Evolutionary conservation across 208 protist species (phyloP).

Genomic region (Crithidia expoeki): DNA sequence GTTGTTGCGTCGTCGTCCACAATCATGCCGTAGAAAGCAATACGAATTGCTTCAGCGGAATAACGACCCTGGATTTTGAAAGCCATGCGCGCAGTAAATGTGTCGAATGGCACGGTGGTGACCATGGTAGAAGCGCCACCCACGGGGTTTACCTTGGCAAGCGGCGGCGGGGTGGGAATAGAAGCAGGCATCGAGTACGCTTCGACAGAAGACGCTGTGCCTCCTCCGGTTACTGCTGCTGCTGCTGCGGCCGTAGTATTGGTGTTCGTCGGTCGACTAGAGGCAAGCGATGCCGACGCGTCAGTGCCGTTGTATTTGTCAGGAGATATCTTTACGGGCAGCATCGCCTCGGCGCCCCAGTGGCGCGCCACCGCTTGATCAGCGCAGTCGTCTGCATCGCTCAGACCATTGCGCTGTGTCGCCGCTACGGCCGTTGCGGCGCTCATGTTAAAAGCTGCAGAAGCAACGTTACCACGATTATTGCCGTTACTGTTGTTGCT

Average conservation of each 20-base stretch:
- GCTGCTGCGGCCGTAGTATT: neutral
- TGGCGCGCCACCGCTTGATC: neutral
- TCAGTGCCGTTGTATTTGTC: neutral
- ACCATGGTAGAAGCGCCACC: neutral
- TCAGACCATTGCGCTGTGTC: neutral
- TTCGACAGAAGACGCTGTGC: neutral
- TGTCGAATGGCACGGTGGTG: conserved; percentile 58
- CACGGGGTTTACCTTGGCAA: neutral
- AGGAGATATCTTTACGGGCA: neutral
- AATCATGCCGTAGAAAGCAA: conserved; percentile 63
- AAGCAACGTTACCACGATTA: no score
- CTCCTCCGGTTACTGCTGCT: neutral
- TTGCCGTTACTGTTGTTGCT: neutral
- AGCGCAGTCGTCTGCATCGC: neutral
- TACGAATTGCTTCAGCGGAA: conserved; percentile 59
- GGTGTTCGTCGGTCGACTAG: neutral
- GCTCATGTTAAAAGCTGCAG: no score
- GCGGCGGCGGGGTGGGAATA: conserved; percentile 2
- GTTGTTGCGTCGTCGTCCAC: conserved; percentile 31
- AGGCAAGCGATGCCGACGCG: no score
- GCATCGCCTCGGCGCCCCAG: neutral
- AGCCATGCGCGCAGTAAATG: conserved; percentile 75
- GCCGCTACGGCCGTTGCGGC: neutral
- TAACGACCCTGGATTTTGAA: conserved; percentile 79
- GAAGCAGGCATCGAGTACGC: neutral